phyloP scores from a whole-genome alignment of 768 basidiomycete species.

The Leccinum truebloodii region DNA sequence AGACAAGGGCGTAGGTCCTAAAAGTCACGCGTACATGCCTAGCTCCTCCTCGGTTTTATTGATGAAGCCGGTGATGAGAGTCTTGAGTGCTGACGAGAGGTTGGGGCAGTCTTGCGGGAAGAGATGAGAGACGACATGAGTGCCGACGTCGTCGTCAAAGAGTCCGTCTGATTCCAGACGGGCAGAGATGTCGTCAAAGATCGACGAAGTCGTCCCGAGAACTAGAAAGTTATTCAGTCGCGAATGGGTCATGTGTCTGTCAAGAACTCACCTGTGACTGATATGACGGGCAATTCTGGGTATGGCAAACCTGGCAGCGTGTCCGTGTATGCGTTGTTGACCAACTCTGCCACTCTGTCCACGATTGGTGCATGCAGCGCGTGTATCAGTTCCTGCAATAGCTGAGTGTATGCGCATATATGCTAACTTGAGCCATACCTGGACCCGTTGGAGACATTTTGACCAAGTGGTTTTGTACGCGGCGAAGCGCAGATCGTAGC shows the following conservation, averaged over 20 bases:
- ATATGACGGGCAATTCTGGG: slow-evolving; percentile 59
- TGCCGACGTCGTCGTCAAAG: slow-evolving; percentile 18
- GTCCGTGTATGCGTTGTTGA: slow-evolving; percentile 46
- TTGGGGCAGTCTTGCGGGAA: slow-evolving; percentile 60
- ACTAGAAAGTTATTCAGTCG: slow-evolving; percentile 32
- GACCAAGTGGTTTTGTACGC: slow-evolving; percentile 61
- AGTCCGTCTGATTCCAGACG: slow-evolving; percentile 36
- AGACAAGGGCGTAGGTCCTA: background rate
- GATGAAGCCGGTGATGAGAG: slow-evolving; percentile 54
- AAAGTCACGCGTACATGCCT: slow-evolving; percentile 28
- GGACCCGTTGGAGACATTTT: slow-evolving; percentile 56
- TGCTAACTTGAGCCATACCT: slow-evolving; percentile 40
- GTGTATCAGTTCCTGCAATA: slow-evolving; percentile 44
- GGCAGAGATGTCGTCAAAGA: slow-evolving; percentile 46
- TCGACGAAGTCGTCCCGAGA: slow-evolving; percentile 44
- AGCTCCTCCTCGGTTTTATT: slow-evolving; percentile 35
- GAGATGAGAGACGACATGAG: slow-evolving; percentile 47
- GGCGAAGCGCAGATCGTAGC: slow-evolving; percentile 44
- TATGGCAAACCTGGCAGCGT: slow-evolving; percentile 57
- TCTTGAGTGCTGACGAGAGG: slow-evolving; percentile 52
- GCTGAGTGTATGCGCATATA: slow-evolving; percentile 3
- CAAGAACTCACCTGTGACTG: slow-evolving; percentile 49
- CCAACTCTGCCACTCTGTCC: slow-evolving; percentile 42
- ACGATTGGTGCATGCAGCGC: slow-evolving; percentile 52
- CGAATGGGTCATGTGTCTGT: background rate